phyloP scores from a whole-genome alignment of 163 green algal genomes.

The Scenedesmus sp. region DNA sequence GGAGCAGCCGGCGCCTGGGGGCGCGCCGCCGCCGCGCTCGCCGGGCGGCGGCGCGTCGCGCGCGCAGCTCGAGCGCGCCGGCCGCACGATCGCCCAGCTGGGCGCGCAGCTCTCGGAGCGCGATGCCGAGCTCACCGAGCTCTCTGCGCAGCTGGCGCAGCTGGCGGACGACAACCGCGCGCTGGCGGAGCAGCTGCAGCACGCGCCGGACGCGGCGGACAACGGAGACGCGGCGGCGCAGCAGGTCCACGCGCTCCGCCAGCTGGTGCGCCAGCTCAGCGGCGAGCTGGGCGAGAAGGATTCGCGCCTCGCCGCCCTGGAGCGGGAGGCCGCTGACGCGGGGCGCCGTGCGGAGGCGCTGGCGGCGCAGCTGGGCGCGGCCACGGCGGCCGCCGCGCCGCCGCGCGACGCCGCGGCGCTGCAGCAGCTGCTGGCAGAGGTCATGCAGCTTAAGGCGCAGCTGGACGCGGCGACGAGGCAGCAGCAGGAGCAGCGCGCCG shows the following conservation, averaged over 20 bases:
- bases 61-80: not conserved
- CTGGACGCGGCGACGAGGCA: slow-evolving; percentile 4
- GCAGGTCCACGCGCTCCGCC: not conserved
- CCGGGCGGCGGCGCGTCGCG: too few species aligned
- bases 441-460: slow-evolving; percentile 5
- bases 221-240: too few species aligned
- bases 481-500: not conserved
- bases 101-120: not conserved
- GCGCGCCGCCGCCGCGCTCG: too few species aligned
- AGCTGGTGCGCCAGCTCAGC: not conserved
- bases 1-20: too few species aligned
- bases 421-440: not conserved
- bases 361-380: not conserved
- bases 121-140: slow-evolving; percentile 21
- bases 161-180: too few species aligned
- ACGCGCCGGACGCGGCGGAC: not conserved
- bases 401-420: not conserved
- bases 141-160: too few species aligned
- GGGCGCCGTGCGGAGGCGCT: too few species aligned
- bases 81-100: slow-evolving; percentile 8
- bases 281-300: too few species aligned
- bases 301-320: too few species aligned
- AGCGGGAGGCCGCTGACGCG: too few species aligned
- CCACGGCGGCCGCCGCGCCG: too few species aligned
- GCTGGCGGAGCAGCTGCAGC: not conserved